These are phyloP conservation scores for Tetrahymena borealis DNA, from an alignment of 73 alveolate species.

Conservation along the genomic window DNA sequence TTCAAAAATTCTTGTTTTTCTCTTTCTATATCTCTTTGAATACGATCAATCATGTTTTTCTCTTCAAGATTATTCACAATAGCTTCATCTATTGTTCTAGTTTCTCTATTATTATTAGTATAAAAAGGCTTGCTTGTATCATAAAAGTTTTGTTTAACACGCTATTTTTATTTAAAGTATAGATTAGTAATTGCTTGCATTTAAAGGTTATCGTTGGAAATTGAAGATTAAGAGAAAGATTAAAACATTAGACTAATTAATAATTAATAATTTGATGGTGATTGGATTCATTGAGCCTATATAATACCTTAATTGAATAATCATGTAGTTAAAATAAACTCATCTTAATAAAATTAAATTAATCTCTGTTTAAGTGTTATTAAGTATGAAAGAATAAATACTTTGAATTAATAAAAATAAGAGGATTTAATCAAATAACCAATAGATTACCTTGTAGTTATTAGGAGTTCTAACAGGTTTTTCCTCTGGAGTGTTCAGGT, in stretches of 20 bases:
- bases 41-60: neutral
- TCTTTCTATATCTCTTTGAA: neutral
- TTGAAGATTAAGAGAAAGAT: neutral
- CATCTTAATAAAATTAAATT: neutral
- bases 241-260: neutral
- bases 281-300: neutral
- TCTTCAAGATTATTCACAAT: neutral
- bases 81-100: neutral
- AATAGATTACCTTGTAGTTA: neutral
- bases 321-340: neutral
- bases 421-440: neutral
- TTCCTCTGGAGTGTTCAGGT: neutral
- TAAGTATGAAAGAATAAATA: neutral
- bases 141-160: neutral
- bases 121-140: neutral
- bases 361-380: neutral
- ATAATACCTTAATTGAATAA: neutral
- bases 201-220: neutral
- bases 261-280: neutral
- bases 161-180: neutral
- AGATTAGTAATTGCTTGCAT: neutral
- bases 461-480: neutral
- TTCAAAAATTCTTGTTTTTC: neutral
- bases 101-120: neutral
- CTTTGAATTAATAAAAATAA: neutral